phyloP scores from a whole-genome alignment of 2,329 filamentous ascomycete species.

The Davidsoniella eucalypti region DNA sequence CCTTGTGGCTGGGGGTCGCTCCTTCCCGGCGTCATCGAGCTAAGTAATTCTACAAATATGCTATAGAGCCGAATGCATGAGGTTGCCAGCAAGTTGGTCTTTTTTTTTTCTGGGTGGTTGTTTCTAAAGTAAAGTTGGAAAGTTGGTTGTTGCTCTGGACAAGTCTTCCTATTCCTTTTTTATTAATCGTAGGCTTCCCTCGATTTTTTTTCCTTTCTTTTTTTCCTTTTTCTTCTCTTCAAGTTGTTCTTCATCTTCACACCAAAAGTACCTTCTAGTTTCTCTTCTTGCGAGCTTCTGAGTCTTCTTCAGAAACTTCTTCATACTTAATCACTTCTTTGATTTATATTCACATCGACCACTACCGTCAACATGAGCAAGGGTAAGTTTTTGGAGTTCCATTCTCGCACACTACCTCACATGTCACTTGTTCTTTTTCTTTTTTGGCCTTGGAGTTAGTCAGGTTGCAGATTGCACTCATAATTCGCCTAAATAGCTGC shows the following conservation, averaged over 20 bases:
- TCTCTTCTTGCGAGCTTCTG: conserved; percentile 3
- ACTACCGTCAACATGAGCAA: conserved; percentile 11
- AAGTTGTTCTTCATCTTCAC: conserved; percentile 10
- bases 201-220: conserved; percentile 2
- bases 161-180: neutral
- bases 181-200: neutral
- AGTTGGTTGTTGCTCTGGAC: neutral
- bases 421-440: neutral
- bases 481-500: no score
- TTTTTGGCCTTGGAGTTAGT: neutral
- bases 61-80: no score
- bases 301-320: neutral
- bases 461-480: no score
- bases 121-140: neutral
- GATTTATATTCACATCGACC: neutral
- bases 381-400: conserved; percentile 5
- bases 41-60: no score
- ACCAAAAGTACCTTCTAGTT: neutral
- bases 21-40: conserved; percentile 8
- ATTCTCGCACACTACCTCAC: no score
- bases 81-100: no score
- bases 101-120: conserved; percentile 1
- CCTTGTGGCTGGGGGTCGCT: conserved; percentile 1
- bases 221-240: conserved; percentile 1
- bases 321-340: conserved; percentile 6